These are phyloP conservation scores for Oryza glaberrima DNA, from an alignment of 176 grass and related monocot species.

Conservation along the genomic window DNA sequence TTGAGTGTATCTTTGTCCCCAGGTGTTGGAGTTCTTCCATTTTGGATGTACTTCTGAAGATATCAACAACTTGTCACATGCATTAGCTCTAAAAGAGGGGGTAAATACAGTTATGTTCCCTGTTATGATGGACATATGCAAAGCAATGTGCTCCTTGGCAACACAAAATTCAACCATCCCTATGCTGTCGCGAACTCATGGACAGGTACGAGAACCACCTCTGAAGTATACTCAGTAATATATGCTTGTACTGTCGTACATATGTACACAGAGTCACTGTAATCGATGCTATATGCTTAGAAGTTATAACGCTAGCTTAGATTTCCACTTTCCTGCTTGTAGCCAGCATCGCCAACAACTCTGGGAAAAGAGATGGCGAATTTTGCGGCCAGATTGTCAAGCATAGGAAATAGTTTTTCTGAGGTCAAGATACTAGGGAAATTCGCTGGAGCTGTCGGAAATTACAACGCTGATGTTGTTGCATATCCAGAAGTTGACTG, in stretches of 20 bases:
- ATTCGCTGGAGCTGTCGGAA: conserved; percentile 95
- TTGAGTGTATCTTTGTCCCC: conserved; percentile 27
- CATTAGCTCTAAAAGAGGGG: conserved; percentile 77
- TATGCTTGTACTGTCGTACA: not conserved
- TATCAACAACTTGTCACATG: conserved; percentile 92
- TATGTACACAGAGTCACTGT: not conserved
- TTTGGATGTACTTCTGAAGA: conserved; percentile 97
- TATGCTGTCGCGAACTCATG: conserved; percentile 86
- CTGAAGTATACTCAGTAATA: not conserved
- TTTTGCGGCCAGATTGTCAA: conserved; percentile 75
- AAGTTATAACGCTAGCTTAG: conserved; percentile 5
- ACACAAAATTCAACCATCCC: conserved; percentile 63
- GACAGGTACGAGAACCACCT: conserved; percentile 60
- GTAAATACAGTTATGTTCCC: conserved; percentile 78
- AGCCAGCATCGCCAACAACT: conserved; percentile 96
- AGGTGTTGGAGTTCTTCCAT: conserved; percentile 96
- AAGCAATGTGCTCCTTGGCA: conserved; percentile 60
- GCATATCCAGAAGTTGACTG: conserved; percentile 89
- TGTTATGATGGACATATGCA: conserved; percentile 65
- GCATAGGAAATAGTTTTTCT: conserved; percentile 58
- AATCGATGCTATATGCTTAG: not conserved
- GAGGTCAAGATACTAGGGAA: conserved; percentile 78
- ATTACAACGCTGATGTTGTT: conserved; percentile 90
- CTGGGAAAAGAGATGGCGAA: conserved; percentile 99
- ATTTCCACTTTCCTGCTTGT: conserved; percentile 38